Percentiles rank a stretch among this genome's conserved stretches.
phyloP scores from a whole-genome alignment of 345 rosid genomes.

The Rhodomyrtus tomentosa region DNA sequence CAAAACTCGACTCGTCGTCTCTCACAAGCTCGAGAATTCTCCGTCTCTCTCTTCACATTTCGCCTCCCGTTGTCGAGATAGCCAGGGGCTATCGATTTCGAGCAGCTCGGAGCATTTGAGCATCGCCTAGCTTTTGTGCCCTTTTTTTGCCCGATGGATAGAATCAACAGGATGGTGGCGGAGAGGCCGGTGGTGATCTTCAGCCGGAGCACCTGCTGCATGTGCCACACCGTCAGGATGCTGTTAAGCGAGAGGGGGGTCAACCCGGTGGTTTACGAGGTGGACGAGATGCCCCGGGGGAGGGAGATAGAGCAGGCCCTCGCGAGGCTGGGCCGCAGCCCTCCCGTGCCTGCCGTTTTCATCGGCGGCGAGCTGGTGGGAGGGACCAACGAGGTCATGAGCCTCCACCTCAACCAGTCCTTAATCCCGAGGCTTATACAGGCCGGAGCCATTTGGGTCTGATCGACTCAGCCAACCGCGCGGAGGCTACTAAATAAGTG shows the following conservation, averaged over 20 bases:
- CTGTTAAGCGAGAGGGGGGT: constrained; percentile 67
- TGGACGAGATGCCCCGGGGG: constrained; percentile 57
- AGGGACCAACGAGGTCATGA: constrained; percentile 80
- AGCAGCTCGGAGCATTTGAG: background rate
- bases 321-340: constrained; percentile 54
- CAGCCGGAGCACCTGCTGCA: constrained; percentile 68
- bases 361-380: constrained; percentile 79
- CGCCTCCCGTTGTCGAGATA: background rate
- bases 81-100: background rate
- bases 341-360: constrained; percentile 62
- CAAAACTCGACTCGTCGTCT: background rate
- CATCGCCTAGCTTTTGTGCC: background rate
- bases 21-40: background rate
- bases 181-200: constrained; percentile 87
- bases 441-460: constrained; percentile 88
- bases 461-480: background rate
- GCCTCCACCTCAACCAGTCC: constrained; percentile 68
- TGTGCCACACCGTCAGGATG: constrained; percentile 74
- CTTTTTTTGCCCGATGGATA: constrained; percentile 46
- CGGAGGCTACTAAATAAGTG: background rate
- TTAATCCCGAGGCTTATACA: constrained; percentile 67
- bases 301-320: constrained; percentile 74
- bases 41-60: background rate
- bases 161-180: constrained; percentile 38
- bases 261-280: constrained; percentile 55